Base-by-base conservation (phyloP, 2,329 filamentous ascomycete species). In the Fusarium drepaniforme region DNA sequence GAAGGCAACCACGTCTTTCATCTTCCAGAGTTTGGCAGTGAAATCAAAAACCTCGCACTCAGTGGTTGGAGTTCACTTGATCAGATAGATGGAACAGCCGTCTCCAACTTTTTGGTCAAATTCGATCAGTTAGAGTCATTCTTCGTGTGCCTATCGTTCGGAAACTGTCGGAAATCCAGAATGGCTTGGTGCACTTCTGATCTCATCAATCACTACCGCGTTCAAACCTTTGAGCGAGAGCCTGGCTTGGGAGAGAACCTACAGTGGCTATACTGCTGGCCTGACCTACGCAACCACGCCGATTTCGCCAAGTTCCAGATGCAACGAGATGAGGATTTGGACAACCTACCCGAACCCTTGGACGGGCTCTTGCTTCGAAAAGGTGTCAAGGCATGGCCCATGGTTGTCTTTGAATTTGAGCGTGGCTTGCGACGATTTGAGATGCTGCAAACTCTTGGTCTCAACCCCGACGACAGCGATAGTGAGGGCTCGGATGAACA, bases 131-230 rank as follows among this genome's bases (percentile, higher is more conserved):
- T 85, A 16, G 73, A 77, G 42, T 74, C 72, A 4, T 53, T 84
- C 0, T 84, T 80, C 37, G 21, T 80, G 6, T 67, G 57, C 28
- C 33, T 67, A 2, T 66, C 70, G 2, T 73, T 63, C 23, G 30
- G 38, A 25, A 44, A 21, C 25, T 66, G 57, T 25, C 64, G 64
- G 1, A 74, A 72, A 1, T 64, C 74, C 1, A 51, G 65, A 4
- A 33, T 83, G 13, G 59, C 40, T 0, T 85, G 84, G 84, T 82
- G 80, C 23, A 79, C 72, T 1, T 81, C 83, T 0, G 77, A 82
- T 2, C 67, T 75, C 3, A 70, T 79, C 5, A 79, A 82, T 15
- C 75, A 67, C 3, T 81, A 83, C 42, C 66, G 73, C 44, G 66
- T 79, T 2, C 74, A 81, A 42, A 79, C 80, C 5, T 71, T 75